phyloP scores from a whole-genome alignment of 2,329 filamentous ascomycete genomes.

The Colletotrichum camelliae region DNA sequence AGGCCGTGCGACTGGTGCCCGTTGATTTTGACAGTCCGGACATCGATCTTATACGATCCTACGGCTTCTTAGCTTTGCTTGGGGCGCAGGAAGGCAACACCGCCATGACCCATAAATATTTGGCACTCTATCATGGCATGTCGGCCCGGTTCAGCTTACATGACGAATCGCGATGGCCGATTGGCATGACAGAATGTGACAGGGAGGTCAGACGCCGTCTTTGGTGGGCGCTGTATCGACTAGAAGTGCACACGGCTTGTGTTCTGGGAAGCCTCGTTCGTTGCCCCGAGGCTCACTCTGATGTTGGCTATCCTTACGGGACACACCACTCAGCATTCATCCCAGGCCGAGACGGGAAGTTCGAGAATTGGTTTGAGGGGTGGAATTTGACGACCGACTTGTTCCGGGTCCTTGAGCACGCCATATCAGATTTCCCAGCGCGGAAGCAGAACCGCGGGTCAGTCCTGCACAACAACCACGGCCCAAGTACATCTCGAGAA shows the following conservation, averaged over 20 bases:
- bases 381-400: slow-evolving; percentile 64
- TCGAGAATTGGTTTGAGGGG: slow-evolving; percentile 51
- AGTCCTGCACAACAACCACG: background rate
- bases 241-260: slow-evolving; percentile 26
- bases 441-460: slow-evolving; percentile 5
- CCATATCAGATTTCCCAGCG: slow-evolving; percentile 29
- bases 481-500: background rate
- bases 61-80: slow-evolving; percentile 6
- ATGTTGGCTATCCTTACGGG: slow-evolving; percentile 21
- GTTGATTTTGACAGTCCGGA: background rate
- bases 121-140: slow-evolving; percentile 26
- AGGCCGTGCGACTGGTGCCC: background rate
- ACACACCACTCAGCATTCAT: background rate
- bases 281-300: slow-evolving; percentile 21
- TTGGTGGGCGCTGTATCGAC: slow-evolving; percentile 27
- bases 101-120: slow-evolving; percentile 17
- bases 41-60: background rate
- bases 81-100: slow-evolving; percentile 10
- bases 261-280: slow-evolving; percentile 26
- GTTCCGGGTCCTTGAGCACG: slow-evolving; percentile 60
- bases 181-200: slow-evolving; percentile 2
- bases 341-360: background rate
- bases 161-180: slow-evolving; percentile 25
- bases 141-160: slow-evolving; percentile 21
- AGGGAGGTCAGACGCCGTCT: slow-evolving; percentile 23